These are phyloP conservation scores for Trifolium repens DNA, from an alignment of 306 rosid genomes.

Conservation along the genomic window DNA sequence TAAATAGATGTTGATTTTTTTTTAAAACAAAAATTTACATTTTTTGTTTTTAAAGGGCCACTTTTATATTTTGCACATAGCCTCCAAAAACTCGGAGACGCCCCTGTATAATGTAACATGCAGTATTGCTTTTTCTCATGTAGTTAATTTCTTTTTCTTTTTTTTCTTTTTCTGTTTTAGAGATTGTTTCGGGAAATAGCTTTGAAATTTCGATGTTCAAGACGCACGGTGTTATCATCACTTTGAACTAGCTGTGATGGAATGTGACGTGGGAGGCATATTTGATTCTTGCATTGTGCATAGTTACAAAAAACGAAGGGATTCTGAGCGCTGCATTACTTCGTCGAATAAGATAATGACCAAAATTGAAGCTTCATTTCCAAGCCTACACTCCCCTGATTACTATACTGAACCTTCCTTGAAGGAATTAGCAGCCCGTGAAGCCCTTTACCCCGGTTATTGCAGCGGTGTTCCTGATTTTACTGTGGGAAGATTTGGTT, in stretches of 20 bases:
- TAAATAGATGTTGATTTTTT: too few species aligned
- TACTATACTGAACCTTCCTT: constrained; percentile 70
- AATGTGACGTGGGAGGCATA: constrained; percentile 44
- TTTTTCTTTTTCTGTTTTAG: neutral
- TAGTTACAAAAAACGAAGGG: constrained; percentile 62
- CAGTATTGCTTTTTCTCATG: neutral
- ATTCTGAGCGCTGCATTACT: constrained; percentile 30
- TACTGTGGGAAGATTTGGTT: constrained; percentile 77
- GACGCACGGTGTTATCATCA: constrained; percentile 27
- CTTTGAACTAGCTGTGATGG: constrained; percentile 43
- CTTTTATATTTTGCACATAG: too few species aligned
- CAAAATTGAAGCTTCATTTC: constrained; percentile 52
- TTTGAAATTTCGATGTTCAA: constrained; percentile 29
- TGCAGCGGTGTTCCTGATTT: constrained; percentile 69
- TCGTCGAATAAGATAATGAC: constrained; percentile 42
- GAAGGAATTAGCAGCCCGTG: constrained; percentile 57
- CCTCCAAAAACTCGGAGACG: too few species aligned
- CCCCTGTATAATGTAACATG: neutral
- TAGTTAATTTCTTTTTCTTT: neutral
- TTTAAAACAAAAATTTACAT: too few species aligned
- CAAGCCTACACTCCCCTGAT: constrained; percentile 53
- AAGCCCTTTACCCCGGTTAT: constrained; percentile 71
- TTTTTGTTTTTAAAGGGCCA: too few species aligned
- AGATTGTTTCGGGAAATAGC: constrained; percentile 5
- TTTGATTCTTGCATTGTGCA: constrained; percentile 41